Percentiles rank a stretch among this genome's conserved stretches.
Conservation (phyloP, 177 flowering plant genomes). For the Vitis hybrid region DNA sequence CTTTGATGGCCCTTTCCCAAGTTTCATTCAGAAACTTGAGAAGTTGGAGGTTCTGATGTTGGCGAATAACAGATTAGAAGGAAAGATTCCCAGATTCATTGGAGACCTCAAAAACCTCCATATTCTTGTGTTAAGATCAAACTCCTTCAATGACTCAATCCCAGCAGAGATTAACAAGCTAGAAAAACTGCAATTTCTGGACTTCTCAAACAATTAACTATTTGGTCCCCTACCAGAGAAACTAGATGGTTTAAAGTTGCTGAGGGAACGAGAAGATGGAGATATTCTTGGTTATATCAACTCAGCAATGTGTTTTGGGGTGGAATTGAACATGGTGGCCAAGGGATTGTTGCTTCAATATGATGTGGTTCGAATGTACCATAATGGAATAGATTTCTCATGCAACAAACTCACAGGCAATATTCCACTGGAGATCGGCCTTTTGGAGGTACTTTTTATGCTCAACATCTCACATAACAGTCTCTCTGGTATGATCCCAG, state of each 20-base stretch:
- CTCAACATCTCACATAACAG: conserved; percentile 23
- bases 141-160: conserved; percentile 13
- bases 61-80: conserved; percentile 17
- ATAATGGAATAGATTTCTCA: conserved; percentile 26
- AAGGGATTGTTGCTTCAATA: conserved; percentile 6
- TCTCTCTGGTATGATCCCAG: conserved; percentile 19
- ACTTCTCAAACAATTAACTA: conserved; percentile 17
- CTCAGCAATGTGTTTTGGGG: conserved; percentile 7
- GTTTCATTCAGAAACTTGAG: conserved; percentile 11
- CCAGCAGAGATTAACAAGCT: conserved; percentile 12
- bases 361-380: background rate
- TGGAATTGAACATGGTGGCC: conserved; percentile 14
- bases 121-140: conserved; percentile 17
- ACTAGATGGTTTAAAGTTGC: conserved; percentile 8
- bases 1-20: conserved; percentile 19
- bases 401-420: conserved; percentile 15
- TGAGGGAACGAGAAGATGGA: background rate
- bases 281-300: conserved; percentile 11
- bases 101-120: conserved; percentile 15
- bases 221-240: conserved; percentile 12
- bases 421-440: conserved; percentile 16
- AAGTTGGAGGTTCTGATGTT: conserved; percentile 15
- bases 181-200: conserved; percentile 14
- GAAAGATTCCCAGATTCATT: conserved; percentile 20
- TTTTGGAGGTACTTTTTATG: conserved; percentile 16